Percentiles rank a stretch among this genome's conserved stretches.
These are phyloP conservation scores for Solanum piurae DNA, from an alignment of 257 asterid genomes.

Conservation along the genomic window DNA sequence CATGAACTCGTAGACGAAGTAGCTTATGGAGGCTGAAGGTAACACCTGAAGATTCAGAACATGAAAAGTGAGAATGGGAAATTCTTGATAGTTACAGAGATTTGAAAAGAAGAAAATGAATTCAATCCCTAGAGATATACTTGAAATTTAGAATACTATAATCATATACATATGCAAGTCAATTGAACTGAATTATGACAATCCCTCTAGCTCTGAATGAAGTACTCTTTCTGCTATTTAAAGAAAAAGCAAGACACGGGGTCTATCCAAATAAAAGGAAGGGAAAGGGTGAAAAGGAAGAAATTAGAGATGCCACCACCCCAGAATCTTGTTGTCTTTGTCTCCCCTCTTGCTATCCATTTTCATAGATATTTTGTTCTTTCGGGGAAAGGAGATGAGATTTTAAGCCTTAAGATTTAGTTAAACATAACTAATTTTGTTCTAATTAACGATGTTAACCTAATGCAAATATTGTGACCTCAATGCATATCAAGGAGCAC, in stretches of 20 bases:
- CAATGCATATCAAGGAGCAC: not conserved
- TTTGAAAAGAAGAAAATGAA: too few species aligned
- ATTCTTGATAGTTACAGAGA: not conserved
- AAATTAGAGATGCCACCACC: not conserved
- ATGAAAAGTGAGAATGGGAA: not conserved
- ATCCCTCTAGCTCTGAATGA: not conserved
- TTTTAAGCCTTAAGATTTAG: not conserved
- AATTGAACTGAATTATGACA: not conserved
- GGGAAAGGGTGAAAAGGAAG: not conserved
- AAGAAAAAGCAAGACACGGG: not conserved
- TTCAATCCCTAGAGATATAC: not conserved
- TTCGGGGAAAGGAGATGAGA: not conserved
- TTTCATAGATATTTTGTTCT: not conserved
- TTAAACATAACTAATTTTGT: not conserved
- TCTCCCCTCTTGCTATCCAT: not conserved
- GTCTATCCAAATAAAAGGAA: not conserved
- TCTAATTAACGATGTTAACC: not conserved
- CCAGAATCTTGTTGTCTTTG: not conserved
- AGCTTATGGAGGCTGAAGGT: slow-evolving; percentile 95
- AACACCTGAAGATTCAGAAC: slow-evolving; percentile 45
- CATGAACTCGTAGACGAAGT: slow-evolving; percentile 90
- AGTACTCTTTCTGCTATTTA: not conserved
- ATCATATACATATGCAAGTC: not conserved
- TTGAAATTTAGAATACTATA: not conserved
- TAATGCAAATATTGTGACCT: not conserved